Evolutionary conservation across 108 stramenopile genomes (phyloP), one percentile per base, ranked within the genome.

Genomic region (Skeletonema tropicum): DNA sequence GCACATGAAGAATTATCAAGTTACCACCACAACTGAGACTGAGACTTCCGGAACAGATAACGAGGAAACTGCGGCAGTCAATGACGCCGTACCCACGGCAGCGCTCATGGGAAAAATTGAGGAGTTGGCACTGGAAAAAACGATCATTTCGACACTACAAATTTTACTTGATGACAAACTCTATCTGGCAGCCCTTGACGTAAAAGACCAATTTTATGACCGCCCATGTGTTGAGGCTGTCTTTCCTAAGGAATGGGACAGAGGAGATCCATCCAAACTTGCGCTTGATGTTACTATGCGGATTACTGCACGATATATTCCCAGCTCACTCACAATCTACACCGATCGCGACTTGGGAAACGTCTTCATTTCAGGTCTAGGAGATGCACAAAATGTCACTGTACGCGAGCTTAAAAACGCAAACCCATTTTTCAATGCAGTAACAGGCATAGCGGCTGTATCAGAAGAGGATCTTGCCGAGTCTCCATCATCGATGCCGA

Each of bases 151-250:
- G n/a, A 61, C 31, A 48, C 26, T 71, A 14, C 26, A 31, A n/a
- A 19, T 45, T 23, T 39, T 25, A 10, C 23, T 71, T 2, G 31
- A 30, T 13, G 60, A 61, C 21, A 13, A 71, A 55, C 31, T 75
- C 36, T 23, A 45, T 19, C 29, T 75, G 2, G 39, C 41, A n/a
- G 59, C 49, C 3, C 55, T 66, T 17, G 9, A 25, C 10, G 26
- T 46, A 6, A 9, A 46, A 15, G 66, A 67, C 5, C 65, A 66
- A 31, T 31, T 13, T 29, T 75, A 75, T 41, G 65, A 75, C 17
- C 52, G 66, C n/a, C 65, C 65, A 0, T 75, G 74, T 32, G 74
- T 75, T 5, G 63, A 26, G 8, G 73, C 73, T 3, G 55, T 66
- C 14, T 39, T 57, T 32, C 55, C 64, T 3, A 3, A 41, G 30